phyloP scores from a whole-genome alignment of 768 basidiomycete species.

The Russula olivacea region DNA sequence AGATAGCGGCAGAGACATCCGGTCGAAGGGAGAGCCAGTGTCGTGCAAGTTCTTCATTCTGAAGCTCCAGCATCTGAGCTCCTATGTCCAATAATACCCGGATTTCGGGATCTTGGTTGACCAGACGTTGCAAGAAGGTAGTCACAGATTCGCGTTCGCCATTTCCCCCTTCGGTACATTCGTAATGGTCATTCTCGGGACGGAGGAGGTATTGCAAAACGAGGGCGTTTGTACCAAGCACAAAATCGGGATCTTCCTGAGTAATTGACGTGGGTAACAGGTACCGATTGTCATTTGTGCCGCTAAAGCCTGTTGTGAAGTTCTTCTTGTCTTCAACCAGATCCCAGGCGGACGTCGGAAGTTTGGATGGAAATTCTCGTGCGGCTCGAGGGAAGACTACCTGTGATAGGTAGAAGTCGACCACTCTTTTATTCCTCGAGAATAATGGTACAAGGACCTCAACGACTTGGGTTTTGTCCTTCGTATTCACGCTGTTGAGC shows the following conservation, averaged over 20 bases:
- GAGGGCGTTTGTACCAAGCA: constrained; percentile 45
- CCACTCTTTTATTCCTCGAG: constrained; percentile 33
- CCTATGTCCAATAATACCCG: constrained; percentile 50
- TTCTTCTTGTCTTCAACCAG: constrained; percentile 37
- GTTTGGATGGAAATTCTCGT: constrained; percentile 42
- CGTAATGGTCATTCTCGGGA: constrained; percentile 39
- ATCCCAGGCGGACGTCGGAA: constrained; percentile 51
- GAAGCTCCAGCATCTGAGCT: constrained; percentile 49
- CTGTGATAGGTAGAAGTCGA: constrained; percentile 44
- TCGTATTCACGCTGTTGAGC: constrained; percentile 39
- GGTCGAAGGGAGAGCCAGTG: constrained; percentile 36
- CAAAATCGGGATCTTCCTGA: constrained; percentile 36
- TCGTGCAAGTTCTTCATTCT: constrained; percentile 37
- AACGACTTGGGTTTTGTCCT: constrained; percentile 34
- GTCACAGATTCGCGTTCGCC: constrained; percentile 20
- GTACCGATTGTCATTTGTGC: constrained; percentile 46
- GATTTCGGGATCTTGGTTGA: constrained; percentile 36
- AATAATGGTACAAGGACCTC: constrained; percentile 34
- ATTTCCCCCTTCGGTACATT: constrained; percentile 21
- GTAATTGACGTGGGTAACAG: constrained; percentile 34
- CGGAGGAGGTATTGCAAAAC: constrained; percentile 38
- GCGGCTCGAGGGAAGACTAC: constrained; percentile 48
- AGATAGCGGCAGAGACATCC: constrained; percentile 39
- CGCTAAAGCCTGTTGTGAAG: constrained; percentile 47
- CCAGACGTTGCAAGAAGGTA: constrained; percentile 33